A percentile compares a stretch with the other conserved stretches of the same genome.
Conservation (phyloP, 805 yeast genomes). For the Kuraishia piskuri region DNA sequence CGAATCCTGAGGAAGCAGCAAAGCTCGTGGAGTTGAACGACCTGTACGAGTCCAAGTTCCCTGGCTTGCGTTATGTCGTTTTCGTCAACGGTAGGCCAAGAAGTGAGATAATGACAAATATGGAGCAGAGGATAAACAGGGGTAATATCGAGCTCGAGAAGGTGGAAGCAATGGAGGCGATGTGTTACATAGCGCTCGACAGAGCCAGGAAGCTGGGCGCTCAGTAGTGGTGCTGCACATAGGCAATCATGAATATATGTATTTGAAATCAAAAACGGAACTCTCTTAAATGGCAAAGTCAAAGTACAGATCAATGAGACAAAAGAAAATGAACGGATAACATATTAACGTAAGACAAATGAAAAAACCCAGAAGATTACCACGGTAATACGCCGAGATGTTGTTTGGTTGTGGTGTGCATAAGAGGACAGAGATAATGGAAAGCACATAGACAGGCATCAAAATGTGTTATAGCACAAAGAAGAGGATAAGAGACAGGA, state of each 20-base stretch:
- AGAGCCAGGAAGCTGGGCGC: conserved; percentile 47
- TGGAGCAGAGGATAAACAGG: conserved; percentile 49
- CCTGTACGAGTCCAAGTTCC: conserved; percentile 34
- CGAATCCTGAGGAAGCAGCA: conserved; percentile 38
- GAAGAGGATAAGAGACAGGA: too few species aligned
- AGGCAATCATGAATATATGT: background rate
- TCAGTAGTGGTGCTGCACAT: background rate
- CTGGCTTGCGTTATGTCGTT: conserved; percentile 75
- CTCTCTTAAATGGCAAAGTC: background rate
- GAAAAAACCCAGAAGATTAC: background rate
- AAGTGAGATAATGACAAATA: conserved; percentile 51
- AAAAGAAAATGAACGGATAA: background rate
- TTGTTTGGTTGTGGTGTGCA: background rate
- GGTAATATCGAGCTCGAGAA: conserved; percentile 49
- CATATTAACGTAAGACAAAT: background rate
- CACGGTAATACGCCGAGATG: background rate
- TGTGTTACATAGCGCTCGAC: conserved; percentile 88
- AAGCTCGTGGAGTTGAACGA: conserved; percentile 46
- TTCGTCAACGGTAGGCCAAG: conserved; percentile 82
- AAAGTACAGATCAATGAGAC: background rate
- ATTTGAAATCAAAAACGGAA: background rate
- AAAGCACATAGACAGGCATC: too few species aligned
- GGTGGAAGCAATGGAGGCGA: conserved; percentile 66
- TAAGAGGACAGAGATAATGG: too few species aligned
- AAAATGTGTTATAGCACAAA: too few species aligned